phyloP scores from a whole-genome alignment of 805 yeast species.

The Starmerella scarabaei region DNA sequence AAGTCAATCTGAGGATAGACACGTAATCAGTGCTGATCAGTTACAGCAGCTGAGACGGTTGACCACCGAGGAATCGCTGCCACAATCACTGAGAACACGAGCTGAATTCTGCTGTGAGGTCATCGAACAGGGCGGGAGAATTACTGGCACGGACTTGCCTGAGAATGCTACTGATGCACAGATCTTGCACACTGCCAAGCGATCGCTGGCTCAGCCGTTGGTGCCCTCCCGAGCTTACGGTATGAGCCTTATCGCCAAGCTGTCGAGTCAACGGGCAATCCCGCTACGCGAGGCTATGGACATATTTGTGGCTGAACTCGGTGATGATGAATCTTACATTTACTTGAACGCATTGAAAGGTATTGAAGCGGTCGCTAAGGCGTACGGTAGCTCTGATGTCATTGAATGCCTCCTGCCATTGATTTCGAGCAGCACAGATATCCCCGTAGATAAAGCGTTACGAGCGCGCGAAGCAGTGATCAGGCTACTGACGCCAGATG shows the following conservation, averaged over 20 bases:
- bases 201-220: conserved; percentile 58
- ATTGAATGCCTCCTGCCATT: conserved; percentile 5
- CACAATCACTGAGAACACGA: conserved; percentile 10
- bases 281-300: conserved; percentile 40
- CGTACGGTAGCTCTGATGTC: conserved; percentile 2
- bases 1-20: conserved; percentile 5
- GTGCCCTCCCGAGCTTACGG: conserved; percentile 87
- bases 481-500: conserved; percentile 36
- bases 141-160: conserved; percentile 5
- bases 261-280: conserved; percentile 38
- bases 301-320: conserved; percentile 50
- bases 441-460: conserved; percentile 49
- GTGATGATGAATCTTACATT: conserved; percentile 74
- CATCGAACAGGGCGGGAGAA: conserved; percentile 3
- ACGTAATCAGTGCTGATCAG: conserved; percentile 10
- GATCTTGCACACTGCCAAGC: conserved; percentile 46
- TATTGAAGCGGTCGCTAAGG: conserved; percentile 33
- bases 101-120: conserved; percentile 19
- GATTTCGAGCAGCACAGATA: conserved; percentile 18
- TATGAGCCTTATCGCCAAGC: conserved; percentile 44
- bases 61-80: neutral
- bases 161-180: conserved; percentile 10
- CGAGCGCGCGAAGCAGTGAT: conserved; percentile 71
- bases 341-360: conserved; percentile 78
- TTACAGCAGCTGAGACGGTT: neutral